Evolutionary conservation across 805 yeast species (phyloP).

Genomic region (Metschnikowia cubensis): DNA sequence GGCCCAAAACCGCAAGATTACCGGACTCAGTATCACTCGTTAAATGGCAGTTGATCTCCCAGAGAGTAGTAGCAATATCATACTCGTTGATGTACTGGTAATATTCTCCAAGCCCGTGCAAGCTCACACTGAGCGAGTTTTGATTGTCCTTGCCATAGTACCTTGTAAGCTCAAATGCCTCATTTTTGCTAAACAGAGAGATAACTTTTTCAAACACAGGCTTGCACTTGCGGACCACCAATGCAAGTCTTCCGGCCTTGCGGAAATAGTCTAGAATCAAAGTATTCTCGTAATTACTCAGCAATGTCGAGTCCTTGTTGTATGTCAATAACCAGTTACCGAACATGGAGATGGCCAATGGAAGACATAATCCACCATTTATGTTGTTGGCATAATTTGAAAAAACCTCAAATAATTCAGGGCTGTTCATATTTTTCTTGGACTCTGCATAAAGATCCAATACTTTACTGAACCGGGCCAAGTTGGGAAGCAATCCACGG

Average conservation of each 20-base stretch:
- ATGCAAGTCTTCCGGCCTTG: slow-evolving; percentile 18
- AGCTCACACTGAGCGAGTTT: slow-evolving; percentile 16
- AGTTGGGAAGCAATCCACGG: slow-evolving; percentile 7
- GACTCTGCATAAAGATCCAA: slow-evolving; percentile 18
- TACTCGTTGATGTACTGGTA: slow-evolving; percentile 17
- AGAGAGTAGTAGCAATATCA: slow-evolving; percentile 19
- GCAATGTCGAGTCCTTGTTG: slow-evolving; percentile 14
- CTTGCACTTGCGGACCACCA: slow-evolving; percentile 14
- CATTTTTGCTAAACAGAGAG: background rate
- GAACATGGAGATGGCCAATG: slow-evolving; percentile 25
- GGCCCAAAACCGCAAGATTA: slow-evolving; percentile 21
- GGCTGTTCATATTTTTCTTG: slow-evolving; percentile 12
- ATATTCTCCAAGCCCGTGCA: slow-evolving; percentile 20
- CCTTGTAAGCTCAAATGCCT: slow-evolving; percentile 5
- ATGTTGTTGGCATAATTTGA: slow-evolving; percentile 14
- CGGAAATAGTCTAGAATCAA: slow-evolving; percentile 21
- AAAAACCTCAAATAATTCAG: slow-evolving; percentile 19
- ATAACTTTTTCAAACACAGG: slow-evolving; percentile 9
- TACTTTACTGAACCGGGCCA: slow-evolving; percentile 13
- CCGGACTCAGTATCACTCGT: slow-evolving; percentile 21
- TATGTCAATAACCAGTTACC: slow-evolving; percentile 23
- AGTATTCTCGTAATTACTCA: slow-evolving; percentile 20
- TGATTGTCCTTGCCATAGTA: slow-evolving; percentile 18
- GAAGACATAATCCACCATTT: slow-evolving; percentile 17
- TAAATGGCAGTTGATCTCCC: slow-evolving; percentile 22